Evolutionary conservation across 169 alveolate species (phyloP), one percentile per base, ranked within the genome.

Genomic region (Plasmodium chabaudi): DNA sequence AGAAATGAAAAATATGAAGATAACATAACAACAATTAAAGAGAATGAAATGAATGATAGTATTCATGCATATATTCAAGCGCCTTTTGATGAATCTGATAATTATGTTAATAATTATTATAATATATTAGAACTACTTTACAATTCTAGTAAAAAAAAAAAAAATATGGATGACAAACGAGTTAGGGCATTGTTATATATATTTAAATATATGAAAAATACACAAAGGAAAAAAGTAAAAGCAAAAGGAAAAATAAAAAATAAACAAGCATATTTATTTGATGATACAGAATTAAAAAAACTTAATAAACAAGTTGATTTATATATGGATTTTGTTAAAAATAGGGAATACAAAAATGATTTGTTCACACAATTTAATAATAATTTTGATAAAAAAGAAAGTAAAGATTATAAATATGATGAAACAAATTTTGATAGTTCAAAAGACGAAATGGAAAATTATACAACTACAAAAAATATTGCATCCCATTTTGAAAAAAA

Each of bases 261-360:
- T 21, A 67, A 67, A 53, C 65, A 67, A 61, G 5, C 15, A 21
- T 63, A 56, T 51, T 47, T 79, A 25, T 79, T 79, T 61, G 89
- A 79, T 60, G 42, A 19, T 13, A 15, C 13, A 3, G 68, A 70
- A 7, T 17, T 79, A 60, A 56, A 39, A 13, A 69, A 71, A 1
- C 34, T 79, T 17, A 79, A 79, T 34, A 65, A 39, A n/a, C 89
- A 79, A 49, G 89, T 79, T 3, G 89, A 79, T 59, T 47, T 67
- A 7, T 79, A 79, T 25, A 79, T 79, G 5, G 84, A 79, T 1
- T 79, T 65, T 65, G 60, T 79, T 0, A 44, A 65, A 23, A 79
- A 59, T 47, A 39, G 89, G 25, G 64, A 86, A 51, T 86, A 86
- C 44, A 86, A 63, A 25, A 56, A 63, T 12, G 87, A 86, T 49